Base-by-base conservation (phyloP, 1,284 basidiomycete species). In the Serendipita sp. region DNA sequence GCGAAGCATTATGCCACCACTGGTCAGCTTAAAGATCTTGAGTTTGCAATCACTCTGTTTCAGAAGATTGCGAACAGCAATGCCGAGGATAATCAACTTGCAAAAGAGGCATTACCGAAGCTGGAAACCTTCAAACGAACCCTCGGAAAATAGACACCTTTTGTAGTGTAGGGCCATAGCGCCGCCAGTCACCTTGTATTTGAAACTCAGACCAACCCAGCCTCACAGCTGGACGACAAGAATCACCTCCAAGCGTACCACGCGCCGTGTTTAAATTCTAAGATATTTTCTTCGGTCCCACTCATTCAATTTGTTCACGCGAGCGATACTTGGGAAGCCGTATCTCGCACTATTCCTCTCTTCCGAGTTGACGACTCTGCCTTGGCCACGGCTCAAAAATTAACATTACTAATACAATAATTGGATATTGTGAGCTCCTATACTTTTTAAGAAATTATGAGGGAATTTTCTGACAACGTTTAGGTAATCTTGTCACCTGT, bases 51-150 rank as follows among this genome's bases (percentile, higher is more conserved):
- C 66, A 79, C 82, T 63, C 88, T 88, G 70, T 75, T 92, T 55
- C 82, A 88, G 64, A 78, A 76, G 58, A 82, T 93, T 32, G 83
- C 88, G 6, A 73, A 74, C 61, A 92, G 87, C 69, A 89, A 89
- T 71, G 80, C 81, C 22, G 87, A 89, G 70, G 68, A 69, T 17
- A 58, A 58, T 34, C 53, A 58, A 32, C 32, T 58, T 38, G 64
- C 61, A 26, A 61, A 62, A 32, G 67, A 64, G 30, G 67, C 67
- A 30, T 32, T 58, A n/a, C 53, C 53, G 12, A 58, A 30, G 30
- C n/a, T 58, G 30, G 53, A 58, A 34, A 2, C 15, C 10, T 17
- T 58, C 15, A 58, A 34, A 26, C 53, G 30, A 32, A n/a, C 4
- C 4, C 53, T 49, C n/a, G n/a, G 8, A 6, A 29, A 10, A n/a